These are phyloP conservation scores for Rosellinia necatrix DNA, from an alignment of 2,329 filamentous ascomycete genomes.

Conservation along the genomic window DNA sequence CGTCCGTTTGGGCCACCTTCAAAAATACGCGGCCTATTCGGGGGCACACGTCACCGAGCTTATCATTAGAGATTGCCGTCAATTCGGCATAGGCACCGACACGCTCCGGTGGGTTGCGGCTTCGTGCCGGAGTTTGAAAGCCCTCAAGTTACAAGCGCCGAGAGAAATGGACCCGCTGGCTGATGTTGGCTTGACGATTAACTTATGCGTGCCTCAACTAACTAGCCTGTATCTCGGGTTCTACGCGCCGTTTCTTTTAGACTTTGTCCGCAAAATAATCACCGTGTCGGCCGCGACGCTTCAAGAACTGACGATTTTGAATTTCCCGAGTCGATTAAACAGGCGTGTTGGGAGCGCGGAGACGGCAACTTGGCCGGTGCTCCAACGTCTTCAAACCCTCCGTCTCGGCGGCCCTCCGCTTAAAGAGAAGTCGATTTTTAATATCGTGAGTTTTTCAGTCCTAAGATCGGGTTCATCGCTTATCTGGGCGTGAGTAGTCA, in stretches of 20 bases:
- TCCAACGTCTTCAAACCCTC: constrained; percentile 29
- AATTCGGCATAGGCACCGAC: constrained; percentile 20
- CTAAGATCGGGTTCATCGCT: background rate
- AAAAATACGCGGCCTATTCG: constrained; percentile 18
- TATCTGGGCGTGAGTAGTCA: constrained; percentile 25
- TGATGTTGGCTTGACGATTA: background rate
- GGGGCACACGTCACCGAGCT: constrained; percentile 25
- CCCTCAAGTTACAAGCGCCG: constrained; percentile 29
- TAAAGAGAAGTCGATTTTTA: background rate
- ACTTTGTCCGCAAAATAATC: constrained; percentile 24
- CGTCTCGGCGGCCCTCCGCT: constrained; percentile 10
- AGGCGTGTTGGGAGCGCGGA: background rate
- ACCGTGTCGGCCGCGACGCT: constrained; percentile 26
- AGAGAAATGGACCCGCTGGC: background rate
- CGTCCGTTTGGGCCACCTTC: background rate
- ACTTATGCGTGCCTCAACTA: constrained; percentile 19
- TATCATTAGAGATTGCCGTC: constrained; percentile 20
- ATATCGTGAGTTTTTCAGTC: constrained; percentile 29
- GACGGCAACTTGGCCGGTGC: constrained; percentile 17
- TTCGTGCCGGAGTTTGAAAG: constrained; percentile 21
- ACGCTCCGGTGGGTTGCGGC: constrained; percentile 12
- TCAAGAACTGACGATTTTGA: constrained; percentile 33
- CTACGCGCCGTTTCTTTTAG: background rate
- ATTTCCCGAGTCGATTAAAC: background rate
- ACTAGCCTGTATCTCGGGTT: constrained; percentile 28